Conservation (phyloP, 2,329 filamentous ascomycete genomes). For the Fusarium buharicum region DNA sequence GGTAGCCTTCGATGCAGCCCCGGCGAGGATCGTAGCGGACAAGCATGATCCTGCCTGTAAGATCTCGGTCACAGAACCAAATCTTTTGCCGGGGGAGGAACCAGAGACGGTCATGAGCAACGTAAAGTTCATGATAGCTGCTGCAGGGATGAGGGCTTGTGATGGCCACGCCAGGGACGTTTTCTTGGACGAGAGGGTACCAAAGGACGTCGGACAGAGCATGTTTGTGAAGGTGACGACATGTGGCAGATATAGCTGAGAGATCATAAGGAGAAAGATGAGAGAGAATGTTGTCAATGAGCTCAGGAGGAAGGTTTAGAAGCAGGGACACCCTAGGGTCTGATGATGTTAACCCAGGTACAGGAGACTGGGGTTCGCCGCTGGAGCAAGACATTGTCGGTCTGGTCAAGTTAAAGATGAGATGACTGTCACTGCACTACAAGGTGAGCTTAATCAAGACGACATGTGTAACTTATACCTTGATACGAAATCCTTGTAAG, state of each 20-base stretch:
- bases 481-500: background rate
- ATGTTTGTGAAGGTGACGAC: slow-evolving; percentile 67
- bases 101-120: slow-evolving; percentile 82
- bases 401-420: background rate
- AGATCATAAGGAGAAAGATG: slow-evolving; percentile 75
- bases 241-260: slow-evolving; percentile 67
- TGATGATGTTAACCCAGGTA: background rate
- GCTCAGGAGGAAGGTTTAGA: slow-evolving; percentile 74
- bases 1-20: slow-evolving; percentile 83
- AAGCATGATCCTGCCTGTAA: slow-evolving; percentile 79
- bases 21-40: slow-evolving; percentile 78
- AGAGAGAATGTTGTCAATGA: slow-evolving; percentile 76
- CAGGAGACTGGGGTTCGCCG: slow-evolving; percentile 1
- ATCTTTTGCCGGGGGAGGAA: slow-evolving; percentile 82
- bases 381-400: slow-evolving; percentile 2
- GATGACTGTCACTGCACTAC: slow-evolving; percentile 1
- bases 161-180: slow-evolving; percentile 68
- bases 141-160: slow-evolving; percentile 66
- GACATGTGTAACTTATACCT: background rate
- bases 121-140: slow-evolving; percentile 77
- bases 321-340: slow-evolving; percentile 48
- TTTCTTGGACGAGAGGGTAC: slow-evolving; percentile 74
- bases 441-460: slow-evolving; percentile 9
- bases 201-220: slow-evolving; percentile 76
- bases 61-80: slow-evolving; percentile 83